Percentiles rank a stretch among this genome's conserved stretches.
These are phyloP conservation scores for Isabelozyma heimii DNA, from an alignment of 805 yeast species.

Conservation along the genomic window DNA sequence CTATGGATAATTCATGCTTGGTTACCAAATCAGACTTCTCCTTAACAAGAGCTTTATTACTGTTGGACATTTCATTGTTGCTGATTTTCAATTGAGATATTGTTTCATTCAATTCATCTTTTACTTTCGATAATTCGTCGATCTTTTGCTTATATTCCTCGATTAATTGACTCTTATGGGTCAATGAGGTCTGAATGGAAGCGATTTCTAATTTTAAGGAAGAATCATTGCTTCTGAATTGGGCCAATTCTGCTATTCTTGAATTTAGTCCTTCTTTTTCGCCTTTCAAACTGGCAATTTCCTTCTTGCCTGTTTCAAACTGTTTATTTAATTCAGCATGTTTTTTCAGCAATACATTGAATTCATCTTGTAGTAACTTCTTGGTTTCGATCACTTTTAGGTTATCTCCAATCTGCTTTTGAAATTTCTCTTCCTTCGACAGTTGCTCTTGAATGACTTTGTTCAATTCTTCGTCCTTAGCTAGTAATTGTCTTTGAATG, in stretches of 20 bases:
- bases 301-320: slow-evolving; percentile 14
- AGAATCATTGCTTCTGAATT: slow-evolving; percentile 36
- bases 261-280: slow-evolving; percentile 41
- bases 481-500: slow-evolving; percentile 12
- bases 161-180: slow-evolving; percentile 43
- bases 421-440: slow-evolving; percentile 10
- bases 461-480: slow-evolving; percentile 13
- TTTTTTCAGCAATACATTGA: slow-evolving; percentile 15
- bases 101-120: slow-evolving; percentile 35
- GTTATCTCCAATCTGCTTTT: slow-evolving; percentile 4
- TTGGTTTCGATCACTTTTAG: slow-evolving; percentile 5
- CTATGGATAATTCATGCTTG: slow-evolving; percentile 39
- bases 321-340: slow-evolving; percentile 15
- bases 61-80: slow-evolving; percentile 36
- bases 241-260: slow-evolving; percentile 25
- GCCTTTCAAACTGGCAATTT: slow-evolving; percentile 18
- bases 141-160: slow-evolving; percentile 34
- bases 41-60: slow-evolving; percentile 31
- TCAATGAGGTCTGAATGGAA: slow-evolving; percentile 41
- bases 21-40: slow-evolving; percentile 40
- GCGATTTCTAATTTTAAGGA: slow-evolving; percentile 49
- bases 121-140: slow-evolving; percentile 36
- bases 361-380: slow-evolving; percentile 14
- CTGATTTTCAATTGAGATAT: slow-evolving; percentile 40
- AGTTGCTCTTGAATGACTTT: slow-evolving; percentile 13